Evolutionary conservation across 1,284 basidiomycete species (phyloP).

Genomic region (Schizophyllum commune): DNA sequence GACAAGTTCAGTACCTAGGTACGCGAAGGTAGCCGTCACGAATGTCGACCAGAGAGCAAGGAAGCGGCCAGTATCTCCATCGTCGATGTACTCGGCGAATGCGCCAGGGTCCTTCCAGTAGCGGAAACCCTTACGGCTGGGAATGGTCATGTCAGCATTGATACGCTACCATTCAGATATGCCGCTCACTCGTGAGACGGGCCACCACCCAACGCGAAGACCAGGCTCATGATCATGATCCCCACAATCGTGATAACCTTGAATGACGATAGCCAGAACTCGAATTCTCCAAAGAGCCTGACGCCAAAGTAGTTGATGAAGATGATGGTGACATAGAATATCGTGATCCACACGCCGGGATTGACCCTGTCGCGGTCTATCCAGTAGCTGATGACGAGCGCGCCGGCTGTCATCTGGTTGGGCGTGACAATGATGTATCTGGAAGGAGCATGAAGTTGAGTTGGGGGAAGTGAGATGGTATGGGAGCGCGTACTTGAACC

Average conservation of each 20-base stretch:
- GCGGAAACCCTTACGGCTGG: constrained; percentile 48
- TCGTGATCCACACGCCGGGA: constrained; percentile 21
- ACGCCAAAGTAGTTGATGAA: constrained; percentile 48
- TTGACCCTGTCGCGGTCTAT: constrained; percentile 19
- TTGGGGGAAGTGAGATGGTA: not conserved
- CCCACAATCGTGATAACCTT: constrained; percentile 58
- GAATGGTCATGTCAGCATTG: not conserved
- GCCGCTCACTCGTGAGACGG: constrained; percentile 38
- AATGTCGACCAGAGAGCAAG: constrained; percentile 12
- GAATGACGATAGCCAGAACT: constrained; percentile 46
- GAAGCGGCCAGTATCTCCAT: constrained; percentile 17
- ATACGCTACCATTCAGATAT: not conserved
- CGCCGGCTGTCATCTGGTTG: constrained; percentile 50
- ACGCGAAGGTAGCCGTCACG: constrained; percentile 1
- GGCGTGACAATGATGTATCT: constrained; percentile 37
- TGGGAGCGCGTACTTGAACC: constrained; percentile 35
- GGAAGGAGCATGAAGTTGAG: not conserved
- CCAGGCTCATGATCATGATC: constrained; percentile 51
- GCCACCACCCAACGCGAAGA: constrained; percentile 50
- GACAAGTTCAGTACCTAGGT: constrained; percentile 36
- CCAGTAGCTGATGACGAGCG: constrained; percentile 59
- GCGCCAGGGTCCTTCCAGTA: constrained; percentile 37
- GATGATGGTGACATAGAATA: constrained; percentile 25
- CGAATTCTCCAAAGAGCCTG: constrained; percentile 50
- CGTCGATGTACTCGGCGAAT: constrained; percentile 14